Percentiles rank a stretch among this genome's conserved stretches.
Evolutionary conservation across 371 early-diverging fungal genomes (phyloP).

Genomic region (Mucor sp.): DNA sequence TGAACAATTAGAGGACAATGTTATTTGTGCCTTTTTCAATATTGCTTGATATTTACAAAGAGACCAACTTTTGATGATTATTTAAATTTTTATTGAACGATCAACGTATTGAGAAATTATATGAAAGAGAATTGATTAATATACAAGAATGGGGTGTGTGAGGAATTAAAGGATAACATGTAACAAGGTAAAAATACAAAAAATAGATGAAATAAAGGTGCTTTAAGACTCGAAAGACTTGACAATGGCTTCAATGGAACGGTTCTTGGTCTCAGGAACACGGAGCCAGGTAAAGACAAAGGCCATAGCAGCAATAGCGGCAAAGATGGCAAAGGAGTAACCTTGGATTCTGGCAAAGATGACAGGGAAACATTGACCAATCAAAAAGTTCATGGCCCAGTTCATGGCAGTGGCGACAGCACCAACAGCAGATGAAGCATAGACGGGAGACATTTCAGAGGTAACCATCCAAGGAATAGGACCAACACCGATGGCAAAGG

Average conservation of each 20-base stretch:
- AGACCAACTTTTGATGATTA: too few relatives aligned
- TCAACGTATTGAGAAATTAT: neutral
- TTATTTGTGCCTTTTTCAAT: too few relatives aligned
- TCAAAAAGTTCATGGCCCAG: constrained; percentile 49
- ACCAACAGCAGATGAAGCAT: constrained; percentile 58
- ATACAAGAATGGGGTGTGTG: neutral
- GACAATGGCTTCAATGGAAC: constrained; percentile 62
- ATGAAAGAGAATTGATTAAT: neutral
- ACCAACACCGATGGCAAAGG: constrained; percentile 85
- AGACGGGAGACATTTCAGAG: constrained; percentile 71
- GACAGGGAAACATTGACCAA: constrained; percentile 25
- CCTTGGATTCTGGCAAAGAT: constrained; percentile 19
- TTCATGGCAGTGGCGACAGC: constrained; percentile 62
- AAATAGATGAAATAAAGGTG: neutral
- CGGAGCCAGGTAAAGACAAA: constrained; percentile 41
- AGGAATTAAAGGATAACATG: neutral
- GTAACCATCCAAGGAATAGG: constrained; percentile 82
- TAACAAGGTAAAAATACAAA: neutral
- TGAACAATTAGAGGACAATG: too few relatives aligned
- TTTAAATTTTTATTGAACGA: neutral
- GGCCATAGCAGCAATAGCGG: constrained; percentile 25
- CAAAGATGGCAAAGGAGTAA: constrained; percentile 28
- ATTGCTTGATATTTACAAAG: too few relatives aligned
- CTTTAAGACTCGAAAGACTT: neutral
- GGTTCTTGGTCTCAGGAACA: constrained; percentile 82